Base-by-base conservation (phyloP, 2,329 filamentous ascomycete species). In the Davidsoniella virescens region DNA sequence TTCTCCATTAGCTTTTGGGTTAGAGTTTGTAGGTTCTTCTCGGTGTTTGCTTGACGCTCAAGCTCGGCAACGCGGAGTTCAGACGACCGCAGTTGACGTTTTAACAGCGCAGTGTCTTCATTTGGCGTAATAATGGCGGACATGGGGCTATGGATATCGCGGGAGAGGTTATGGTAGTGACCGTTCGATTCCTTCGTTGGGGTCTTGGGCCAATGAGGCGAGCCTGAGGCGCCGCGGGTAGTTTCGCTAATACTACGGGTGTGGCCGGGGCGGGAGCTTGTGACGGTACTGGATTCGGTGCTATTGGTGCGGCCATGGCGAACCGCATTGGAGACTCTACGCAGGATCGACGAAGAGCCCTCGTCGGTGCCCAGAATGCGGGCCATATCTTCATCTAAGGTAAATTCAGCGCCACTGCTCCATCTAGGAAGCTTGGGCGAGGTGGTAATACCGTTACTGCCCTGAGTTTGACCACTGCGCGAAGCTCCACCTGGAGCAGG, bases 331-430 rank as follows among this genome's bases (percentile, higher is more conserved):
- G 92, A 96, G 39, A 95, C 84, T 48, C 87, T 80, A 52, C 86
- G 84, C 55, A 96, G 70, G 54, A 95, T 84, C 1, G 85, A 90
- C 23, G 85, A 81, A 29, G 79, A 82, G 41, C 74, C 71, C 61
- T 87, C 84, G 54, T 90, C 86, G 17, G 78, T 80, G 39, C 80
- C 83, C 53, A 94, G 71, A 52, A 95, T 90, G 52, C 88, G 82
- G 49, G 85, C 84, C 78, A 95, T 87, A 61, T 96, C 92, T 63
- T 95, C 88, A 56, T 96, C 90, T 81, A 94, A 80, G 53, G 84
- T 92, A 60, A 95, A 92, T 56, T 94, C 87, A 50, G 81, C 86
- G 48, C 85, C 86, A 41, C 76, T 74, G 63, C 83, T 94, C 76
- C 76, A 85, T 59, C 81, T 73, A 56, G 82, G 77, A 55, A 86